Base-by-base conservation (phyloP, 768 basidiomycete species). In the Suillus americanus region DNA sequence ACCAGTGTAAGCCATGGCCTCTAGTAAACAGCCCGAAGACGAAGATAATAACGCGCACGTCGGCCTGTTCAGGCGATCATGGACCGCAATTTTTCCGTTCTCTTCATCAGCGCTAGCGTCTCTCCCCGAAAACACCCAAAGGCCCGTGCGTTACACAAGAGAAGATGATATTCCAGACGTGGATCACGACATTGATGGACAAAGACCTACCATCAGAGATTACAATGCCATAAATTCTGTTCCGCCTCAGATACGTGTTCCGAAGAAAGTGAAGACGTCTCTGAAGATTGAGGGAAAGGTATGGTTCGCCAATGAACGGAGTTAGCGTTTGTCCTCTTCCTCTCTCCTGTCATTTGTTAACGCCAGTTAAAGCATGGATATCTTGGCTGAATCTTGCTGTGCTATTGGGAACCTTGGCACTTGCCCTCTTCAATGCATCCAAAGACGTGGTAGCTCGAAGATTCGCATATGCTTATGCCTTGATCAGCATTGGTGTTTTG, bases 261-360 rank as follows among this genome's bases (percentile, higher is more conserved):
- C 93, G 0, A 92, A 90, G 80, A 95, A 95, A 77, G 86, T 92
- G 25, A 80, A 90, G 0, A 90, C 91, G 1, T 86, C 89, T 0
- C 81, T 98, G 70, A 91, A 88, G 67, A 94, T 98, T 20, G 95
- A 98, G 74, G 89, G 88, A 25, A 98, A 98, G 72, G 95, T 98
- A 56, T 98, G 96, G 95, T 97, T 98, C 74, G 95, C 95, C 10
- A 97, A 97, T 72, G 95, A 98, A 77, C 81, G 94, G 73, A 95
- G 93, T 95, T 55, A 65, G 88, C 78, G 9, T 59, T 54, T 12
- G 14, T 10, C 18, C 33, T 8, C 16, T 56, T 23, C 61, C 53
- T 43, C 3, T 46, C 37, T 46, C 20, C 62, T 45, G 37, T 37
- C 50, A 23, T 35, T 38, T 18, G 16, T 10, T 71, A 38, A 73